Evolutionary conservation across 2,329 filamentous ascomycete genomes (phyloP).

Genomic region (Diplodia intermedia): DNA sequence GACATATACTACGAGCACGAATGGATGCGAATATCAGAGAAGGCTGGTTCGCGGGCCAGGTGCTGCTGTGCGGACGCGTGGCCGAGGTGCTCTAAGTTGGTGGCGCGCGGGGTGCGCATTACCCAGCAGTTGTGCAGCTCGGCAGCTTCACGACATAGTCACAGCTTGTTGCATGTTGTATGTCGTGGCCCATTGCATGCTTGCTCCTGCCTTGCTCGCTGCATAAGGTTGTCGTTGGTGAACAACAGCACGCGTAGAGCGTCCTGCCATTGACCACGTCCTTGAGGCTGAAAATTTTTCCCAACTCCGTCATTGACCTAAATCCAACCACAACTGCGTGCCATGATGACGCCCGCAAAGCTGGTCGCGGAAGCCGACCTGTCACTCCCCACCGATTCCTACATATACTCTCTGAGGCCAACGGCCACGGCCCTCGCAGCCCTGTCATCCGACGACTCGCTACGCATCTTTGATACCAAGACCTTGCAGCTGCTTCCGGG

Average conservation of each 20-base stretch:
- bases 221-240: background rate
- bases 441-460: slow-evolving; percentile 73
- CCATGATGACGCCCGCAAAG: slow-evolving; percentile 27
- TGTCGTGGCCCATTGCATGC: background rate
- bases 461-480: slow-evolving; percentile 69
- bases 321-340: background rate
- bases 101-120: background rate
- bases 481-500: slow-evolving; percentile 60
- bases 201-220: background rate
- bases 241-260: background rate
- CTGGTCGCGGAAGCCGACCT: slow-evolving; percentile 37
- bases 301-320: slow-evolving; percentile 14
- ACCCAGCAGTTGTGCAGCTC: background rate
- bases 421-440: slow-evolving; percentile 58
- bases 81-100: background rate
- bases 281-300: slow-evolving; percentile 15
- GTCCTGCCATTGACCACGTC: background rate
- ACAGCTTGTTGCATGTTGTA: background rate
- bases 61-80: background rate
- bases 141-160: background rate
- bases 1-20: slow-evolving; percentile 44
- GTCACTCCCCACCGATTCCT: slow-evolving; percentile 45
- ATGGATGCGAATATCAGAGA: background rate
- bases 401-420: slow-evolving; percentile 49
- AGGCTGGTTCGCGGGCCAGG: background rate